These are phyloP conservation scores for Tirmania nivea DNA, from an alignment of 495 filamentous ascomycete species.

Conservation along the genomic window DNA sequence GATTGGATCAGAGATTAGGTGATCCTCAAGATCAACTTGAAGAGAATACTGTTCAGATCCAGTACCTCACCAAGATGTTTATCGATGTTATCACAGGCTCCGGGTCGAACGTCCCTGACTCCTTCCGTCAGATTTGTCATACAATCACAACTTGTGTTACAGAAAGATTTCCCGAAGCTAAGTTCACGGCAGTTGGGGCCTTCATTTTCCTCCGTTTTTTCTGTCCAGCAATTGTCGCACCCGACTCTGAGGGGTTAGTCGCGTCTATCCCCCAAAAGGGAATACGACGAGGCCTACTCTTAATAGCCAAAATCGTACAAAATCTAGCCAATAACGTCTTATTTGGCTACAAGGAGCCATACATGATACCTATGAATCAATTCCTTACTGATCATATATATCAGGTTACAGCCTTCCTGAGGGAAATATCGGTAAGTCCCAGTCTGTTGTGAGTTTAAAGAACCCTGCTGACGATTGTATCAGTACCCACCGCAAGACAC, in stretches of 20 bases:
- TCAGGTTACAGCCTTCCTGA: conserved; percentile 36
- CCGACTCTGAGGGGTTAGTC: conserved; percentile 42
- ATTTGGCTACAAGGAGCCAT: conserved; percentile 47
- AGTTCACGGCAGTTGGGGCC: conserved; percentile 45
- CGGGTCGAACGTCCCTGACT: conserved; percentile 32
- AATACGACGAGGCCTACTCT: conserved; percentile 39
- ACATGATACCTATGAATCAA: conserved; percentile 44
- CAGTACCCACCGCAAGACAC: conserved; percentile 16
- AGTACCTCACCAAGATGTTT: conserved; percentile 40
- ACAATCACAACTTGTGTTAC: conserved; percentile 38
- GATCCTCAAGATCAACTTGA: conserved; percentile 34
- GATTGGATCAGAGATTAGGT: conserved; percentile 16
- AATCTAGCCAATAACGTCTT: conserved; percentile 48
- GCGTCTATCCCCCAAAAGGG: conserved; percentile 35
- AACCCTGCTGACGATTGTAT: background rate
- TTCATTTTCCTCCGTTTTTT: conserved; percentile 52
- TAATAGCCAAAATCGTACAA: conserved; percentile 47
- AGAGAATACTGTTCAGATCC: conserved; percentile 37
- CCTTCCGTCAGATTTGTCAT: conserved; percentile 42
- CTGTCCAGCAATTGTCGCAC: conserved; percentile 45
- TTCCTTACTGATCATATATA: conserved; percentile 43
- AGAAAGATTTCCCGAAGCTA: conserved; percentile 40
- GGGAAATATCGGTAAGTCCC: conserved; percentile 35
- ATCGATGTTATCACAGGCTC: conserved; percentile 44
- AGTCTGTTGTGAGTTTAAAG: background rate